Conservation (phyloP, 2,329 filamentous ascomycete species). For the Pseudogymnoascus sp. region DNA sequence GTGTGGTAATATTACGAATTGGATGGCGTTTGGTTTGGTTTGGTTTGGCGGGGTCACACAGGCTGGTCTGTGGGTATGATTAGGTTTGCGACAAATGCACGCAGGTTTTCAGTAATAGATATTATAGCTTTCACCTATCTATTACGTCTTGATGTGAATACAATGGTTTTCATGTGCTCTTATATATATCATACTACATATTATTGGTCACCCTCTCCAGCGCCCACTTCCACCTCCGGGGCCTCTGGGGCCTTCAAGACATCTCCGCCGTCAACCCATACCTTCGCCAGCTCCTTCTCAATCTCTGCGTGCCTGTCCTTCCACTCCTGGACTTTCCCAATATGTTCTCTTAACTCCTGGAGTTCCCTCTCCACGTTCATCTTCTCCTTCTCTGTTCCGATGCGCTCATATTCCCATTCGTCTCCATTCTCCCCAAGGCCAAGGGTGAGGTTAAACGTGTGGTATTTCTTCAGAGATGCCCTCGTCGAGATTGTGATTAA, state of each 20-base stretch:
- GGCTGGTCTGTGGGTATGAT: neutral
- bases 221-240: neutral
- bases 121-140: neutral
- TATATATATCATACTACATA: conserved; percentile 4
- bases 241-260: conserved; percentile 1
- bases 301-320: conserved; percentile 71
- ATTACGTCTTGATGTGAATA: neutral
- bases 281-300: conserved; percentile 61
- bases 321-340: conserved; percentile 78
- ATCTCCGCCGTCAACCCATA: conserved; percentile 25
- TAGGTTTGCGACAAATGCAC: neutral
- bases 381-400: conserved; percentile 90
- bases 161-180: conserved; percentile 3
- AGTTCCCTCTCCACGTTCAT: conserved; percentile 87
- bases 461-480: conserved; percentile 89
- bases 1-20: conserved; percentile 5
- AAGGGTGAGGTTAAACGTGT: conserved; percentile 81
- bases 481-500: conserved; percentile 93
- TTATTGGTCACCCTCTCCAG: neutral
- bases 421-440: conserved; percentile 73
- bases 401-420: conserved; percentile 86
- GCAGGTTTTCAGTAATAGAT: neutral
- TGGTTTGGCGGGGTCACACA: neutral
- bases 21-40: neutral
- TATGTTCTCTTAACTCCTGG: conserved; percentile 68